A percentile compares a stretch with the other conserved stretches of the same genome.
phyloP scores from a whole-genome alignment of 768 basidiomycete genomes.

The Leucosporidium creatinivorum region DNA sequence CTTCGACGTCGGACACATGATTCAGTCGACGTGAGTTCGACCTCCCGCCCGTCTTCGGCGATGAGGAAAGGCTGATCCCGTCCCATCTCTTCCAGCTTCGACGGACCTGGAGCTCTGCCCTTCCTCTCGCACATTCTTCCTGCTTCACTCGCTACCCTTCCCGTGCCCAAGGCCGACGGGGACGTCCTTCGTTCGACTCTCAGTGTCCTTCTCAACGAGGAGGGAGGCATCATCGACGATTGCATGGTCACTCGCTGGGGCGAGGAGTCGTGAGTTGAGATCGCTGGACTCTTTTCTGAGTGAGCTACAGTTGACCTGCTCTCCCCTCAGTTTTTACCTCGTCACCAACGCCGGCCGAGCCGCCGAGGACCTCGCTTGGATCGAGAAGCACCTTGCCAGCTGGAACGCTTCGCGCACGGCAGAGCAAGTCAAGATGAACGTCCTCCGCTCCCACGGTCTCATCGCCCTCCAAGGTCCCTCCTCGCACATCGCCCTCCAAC shows the following conservation, averaged over 20 bases:
- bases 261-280: conserved; percentile 28
- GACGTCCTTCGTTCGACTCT: conserved; percentile 66
- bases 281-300: too few relatives aligned
- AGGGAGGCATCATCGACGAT: conserved; percentile 94
- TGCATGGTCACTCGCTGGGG: conserved; percentile 57
- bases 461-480: conserved; percentile 88
- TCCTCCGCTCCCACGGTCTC: conserved; percentile 76
- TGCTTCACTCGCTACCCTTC: conserved; percentile 54
- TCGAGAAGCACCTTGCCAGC: conserved; percentile 52
- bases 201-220: conserved; percentile 77
- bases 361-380: conserved; percentile 72
- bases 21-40: conserved; percentile 69
- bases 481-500: conserved; percentile 70
- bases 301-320: not conserved
- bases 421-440: conserved; percentile 63
- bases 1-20: conserved; percentile 99
- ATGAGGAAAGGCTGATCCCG: not conserved
- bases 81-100: conserved; percentile 54
- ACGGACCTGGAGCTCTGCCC: conserved; percentile 62
- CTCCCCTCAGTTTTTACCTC: conserved; percentile 70
- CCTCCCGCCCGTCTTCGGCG: not conserved
- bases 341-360: conserved; percentile 93
- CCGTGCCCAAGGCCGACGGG: conserved; percentile 14
- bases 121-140: conserved; percentile 90
- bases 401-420: conserved; percentile 48